phyloP scores from a whole-genome alignment of 2,329 filamentous ascomycete genomes.

The Alternaria sp. region DNA sequence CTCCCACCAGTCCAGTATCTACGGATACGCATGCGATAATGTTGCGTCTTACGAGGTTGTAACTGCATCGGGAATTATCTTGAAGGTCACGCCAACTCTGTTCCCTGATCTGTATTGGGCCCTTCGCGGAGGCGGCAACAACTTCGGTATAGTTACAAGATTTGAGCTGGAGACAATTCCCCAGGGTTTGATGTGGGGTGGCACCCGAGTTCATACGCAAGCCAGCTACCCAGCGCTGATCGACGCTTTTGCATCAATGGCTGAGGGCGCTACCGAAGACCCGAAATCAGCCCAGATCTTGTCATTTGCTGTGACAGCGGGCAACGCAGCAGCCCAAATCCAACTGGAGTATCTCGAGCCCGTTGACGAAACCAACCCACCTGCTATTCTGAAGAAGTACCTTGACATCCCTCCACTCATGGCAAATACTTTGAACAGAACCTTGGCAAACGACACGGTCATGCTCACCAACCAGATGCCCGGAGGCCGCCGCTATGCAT shows the following conservation, averaged over 20 bases:
- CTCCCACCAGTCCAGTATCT: conserved; percentile 28
- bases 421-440: conserved; percentile 11
- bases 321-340: conserved; percentile 21
- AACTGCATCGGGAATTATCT: conserved; percentile 21
- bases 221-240: conserved; percentile 13
- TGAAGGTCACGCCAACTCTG: conserved; percentile 30
- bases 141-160: conserved; percentile 39
- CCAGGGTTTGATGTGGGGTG: conserved; percentile 14
- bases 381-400: conserved; percentile 16
- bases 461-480: conserved; percentile 46
- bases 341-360: conserved; percentile 31
- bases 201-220: conserved; percentile 7
- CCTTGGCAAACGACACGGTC: conserved; percentile 35
- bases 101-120: conserved; percentile 49
- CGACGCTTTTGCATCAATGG: conserved; percentile 19
- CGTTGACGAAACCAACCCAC: conserved; percentile 22
- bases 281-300: conserved; percentile 32
- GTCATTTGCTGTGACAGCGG: conserved; percentile 25
- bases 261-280: conserved; percentile 19
- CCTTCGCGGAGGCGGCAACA: conserved; percentile 41
- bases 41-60: conserved; percentile 34
- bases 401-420: conserved; percentile 14
- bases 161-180: conserved; percentile 27
- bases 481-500: conserved; percentile 33
- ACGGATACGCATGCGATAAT: conserved; percentile 35